phyloP scores from a whole-genome alignment of 2,329 filamentous ascomycete genomes.

The Biscogniauxia marginata region DNA sequence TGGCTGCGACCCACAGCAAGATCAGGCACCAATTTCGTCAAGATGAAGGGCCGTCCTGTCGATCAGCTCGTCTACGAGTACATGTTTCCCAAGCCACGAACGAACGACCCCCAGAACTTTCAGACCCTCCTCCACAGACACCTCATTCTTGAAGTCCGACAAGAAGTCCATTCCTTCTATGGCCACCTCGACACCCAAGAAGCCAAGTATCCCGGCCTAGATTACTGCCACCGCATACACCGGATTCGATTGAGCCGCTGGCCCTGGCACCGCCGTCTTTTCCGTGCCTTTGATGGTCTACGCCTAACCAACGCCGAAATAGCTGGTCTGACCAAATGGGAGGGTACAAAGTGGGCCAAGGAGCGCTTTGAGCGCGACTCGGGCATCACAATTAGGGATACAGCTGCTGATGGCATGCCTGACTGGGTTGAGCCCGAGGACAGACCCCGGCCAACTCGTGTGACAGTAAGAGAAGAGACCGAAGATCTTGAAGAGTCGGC shows the following conservation, averaged over 20 bases:
- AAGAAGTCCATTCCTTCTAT: constrained; percentile 76
- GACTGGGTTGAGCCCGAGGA: constrained; percentile 56
- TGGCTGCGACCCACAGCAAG: constrained; percentile 3
- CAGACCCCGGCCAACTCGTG: constrained; percentile 22
- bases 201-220: constrained; percentile 77
- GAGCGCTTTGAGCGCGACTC: constrained; percentile 77
- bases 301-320: constrained; percentile 70
- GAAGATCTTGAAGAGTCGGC: constrained; percentile 39
- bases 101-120: constrained; percentile 70
- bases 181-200: constrained; percentile 76
- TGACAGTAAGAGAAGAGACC: constrained; percentile 25
- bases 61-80: constrained; percentile 72
- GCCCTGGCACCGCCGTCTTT: constrained; percentile 73
- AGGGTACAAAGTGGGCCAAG: constrained; percentile 80
- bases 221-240: constrained; percentile 72
- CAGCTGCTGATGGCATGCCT: constrained; percentile 65
- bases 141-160: constrained; percentile 74
- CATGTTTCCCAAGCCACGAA: constrained; percentile 68
- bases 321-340: constrained; percentile 72
- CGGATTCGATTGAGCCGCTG: constrained; percentile 76
- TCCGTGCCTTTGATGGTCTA: constrained; percentile 71
- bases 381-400: constrained; percentile 67
- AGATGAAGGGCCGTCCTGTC: constrained; percentile 70
- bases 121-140: constrained; percentile 66
- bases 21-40: constrained; percentile 21